These are phyloP conservation scores for Leptomonas seymouri DNA, from an alignment of 208 protist species.

Conservation along the genomic window DNA sequence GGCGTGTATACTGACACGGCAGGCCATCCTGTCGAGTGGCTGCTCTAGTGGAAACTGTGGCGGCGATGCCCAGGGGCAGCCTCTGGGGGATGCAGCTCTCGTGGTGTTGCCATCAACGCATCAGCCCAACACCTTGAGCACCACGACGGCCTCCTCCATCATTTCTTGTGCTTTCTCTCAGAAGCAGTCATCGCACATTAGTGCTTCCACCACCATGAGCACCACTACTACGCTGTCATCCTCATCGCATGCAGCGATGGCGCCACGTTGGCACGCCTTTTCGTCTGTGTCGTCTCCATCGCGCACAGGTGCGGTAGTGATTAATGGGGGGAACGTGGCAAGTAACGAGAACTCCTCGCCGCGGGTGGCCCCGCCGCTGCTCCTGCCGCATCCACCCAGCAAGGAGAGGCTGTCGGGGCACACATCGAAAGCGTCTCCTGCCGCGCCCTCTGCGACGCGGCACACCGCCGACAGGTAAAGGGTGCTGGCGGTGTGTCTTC, in stretches of 20 bases:
- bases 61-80: background rate
- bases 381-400: slow-evolving; percentile 16
- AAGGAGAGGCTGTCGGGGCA: slow-evolving; percentile 1
- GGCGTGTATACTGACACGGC: too few relatives aligned
- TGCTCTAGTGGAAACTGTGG: too few relatives aligned
- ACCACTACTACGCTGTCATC: slow-evolving; percentile 4
- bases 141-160: background rate
- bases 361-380: background rate
- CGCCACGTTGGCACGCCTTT: slow-evolving; percentile 19
- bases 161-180: too few relatives aligned
- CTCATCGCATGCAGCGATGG: slow-evolving; percentile 4
- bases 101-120: background rate
- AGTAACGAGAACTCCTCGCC: background rate
- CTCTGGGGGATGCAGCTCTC: background rate
- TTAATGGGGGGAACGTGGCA: background rate
- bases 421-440: background rate
- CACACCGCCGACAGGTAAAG: background rate
- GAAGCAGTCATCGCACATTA: too few relatives aligned
- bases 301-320: slow-evolving; percentile 1
- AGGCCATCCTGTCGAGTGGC: too few relatives aligned
- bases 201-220: background rate
- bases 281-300: slow-evolving; percentile 5
- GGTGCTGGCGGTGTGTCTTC: too few relatives aligned
- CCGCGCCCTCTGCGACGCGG: background rate
- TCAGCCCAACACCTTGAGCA: too few relatives aligned